Percentiles rank a stretch among this genome's conserved stretches.
These are phyloP conservation scores for Dentipellis sp. DNA, from an alignment of 768 basidiomycete genomes.

Conservation along the genomic window DNA sequence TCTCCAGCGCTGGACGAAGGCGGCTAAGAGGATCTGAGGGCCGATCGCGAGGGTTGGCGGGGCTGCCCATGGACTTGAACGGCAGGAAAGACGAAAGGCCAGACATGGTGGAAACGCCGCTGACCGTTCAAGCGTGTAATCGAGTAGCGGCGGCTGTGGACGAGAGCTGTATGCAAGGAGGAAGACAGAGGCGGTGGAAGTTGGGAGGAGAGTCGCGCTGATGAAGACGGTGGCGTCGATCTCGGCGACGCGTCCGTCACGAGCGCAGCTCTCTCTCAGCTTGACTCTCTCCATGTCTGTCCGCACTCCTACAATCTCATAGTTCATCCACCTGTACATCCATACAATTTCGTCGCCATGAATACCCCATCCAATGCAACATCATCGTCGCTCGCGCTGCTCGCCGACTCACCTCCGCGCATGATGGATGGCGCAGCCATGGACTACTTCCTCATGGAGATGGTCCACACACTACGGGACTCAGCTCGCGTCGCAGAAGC, in stretches of 20 bases:
- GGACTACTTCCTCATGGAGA: constrained; percentile 83
- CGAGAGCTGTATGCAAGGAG: background rate
- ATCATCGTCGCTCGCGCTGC: constrained; percentile 30
- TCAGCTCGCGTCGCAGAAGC: constrained; percentile 68
- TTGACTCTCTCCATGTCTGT: background rate
- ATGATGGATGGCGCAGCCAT: constrained; percentile 60
- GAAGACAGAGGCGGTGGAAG: constrained; percentile 1
- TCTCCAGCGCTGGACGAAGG: constrained; percentile 68
- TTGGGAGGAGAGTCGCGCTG: background rate
- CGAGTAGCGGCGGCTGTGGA: background rate
- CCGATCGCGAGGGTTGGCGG: constrained; percentile 45
- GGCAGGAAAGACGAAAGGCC: constrained; percentile 34
- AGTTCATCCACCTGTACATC: background rate
- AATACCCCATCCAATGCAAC: constrained; percentile 3
- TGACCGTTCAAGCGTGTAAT: background rate
- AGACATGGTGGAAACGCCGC: constrained; percentile 25
- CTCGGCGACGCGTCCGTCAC: background rate
- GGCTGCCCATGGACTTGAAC: constrained; percentile 40
- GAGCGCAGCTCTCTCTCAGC: background rate
- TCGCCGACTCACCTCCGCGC: constrained; percentile 56
- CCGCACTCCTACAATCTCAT: background rate
- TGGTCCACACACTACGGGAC: constrained; percentile 62
- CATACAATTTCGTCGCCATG: background rate
- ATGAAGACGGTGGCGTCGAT: background rate
- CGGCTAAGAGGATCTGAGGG: constrained; percentile 58